Conservation (phyloP, 139 green algal genomes). For the Gonium pectorale region DNA sequence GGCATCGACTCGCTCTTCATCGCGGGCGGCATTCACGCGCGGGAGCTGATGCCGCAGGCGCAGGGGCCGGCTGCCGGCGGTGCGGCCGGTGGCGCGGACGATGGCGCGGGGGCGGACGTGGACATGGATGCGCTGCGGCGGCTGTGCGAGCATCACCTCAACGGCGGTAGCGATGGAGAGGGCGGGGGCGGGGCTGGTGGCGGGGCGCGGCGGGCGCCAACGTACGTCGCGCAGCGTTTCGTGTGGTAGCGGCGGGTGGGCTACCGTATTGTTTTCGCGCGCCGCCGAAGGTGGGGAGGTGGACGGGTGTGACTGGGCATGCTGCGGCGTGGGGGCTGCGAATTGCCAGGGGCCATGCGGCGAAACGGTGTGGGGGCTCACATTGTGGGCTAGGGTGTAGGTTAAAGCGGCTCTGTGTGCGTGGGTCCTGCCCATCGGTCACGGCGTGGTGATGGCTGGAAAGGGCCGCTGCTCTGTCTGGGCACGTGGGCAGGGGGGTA, state of each 20-base stretch:
- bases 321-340: too few relatives aligned
- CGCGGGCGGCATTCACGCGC: slow-evolving; percentile 76
- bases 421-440: too few relatives aligned
- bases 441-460: too few relatives aligned
- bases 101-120: neutral
- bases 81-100: neutral
- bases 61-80: neutral
- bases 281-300: too few relatives aligned
- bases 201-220: neutral
- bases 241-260: slow-evolving; percentile 29
- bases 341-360: too few relatives aligned
- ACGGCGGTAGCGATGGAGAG: neutral
- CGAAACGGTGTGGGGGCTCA: too few relatives aligned
- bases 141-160: neutral
- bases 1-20: slow-evolving; percentile 80
- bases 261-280: too few relatives aligned
- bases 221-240: neutral
- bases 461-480: too few relatives aligned
- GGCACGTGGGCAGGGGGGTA: too few relatives aligned
- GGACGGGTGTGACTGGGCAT: too few relatives aligned
- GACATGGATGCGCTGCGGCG: neutral
- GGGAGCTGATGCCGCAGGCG: slow-evolving; percentile 48
- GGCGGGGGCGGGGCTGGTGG: neutral
- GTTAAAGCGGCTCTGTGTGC: neutral
- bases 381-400: neutral